phyloP scores from a whole-genome alignment of 306 rosid genomes.

The Lablab purpureus region DNA sequence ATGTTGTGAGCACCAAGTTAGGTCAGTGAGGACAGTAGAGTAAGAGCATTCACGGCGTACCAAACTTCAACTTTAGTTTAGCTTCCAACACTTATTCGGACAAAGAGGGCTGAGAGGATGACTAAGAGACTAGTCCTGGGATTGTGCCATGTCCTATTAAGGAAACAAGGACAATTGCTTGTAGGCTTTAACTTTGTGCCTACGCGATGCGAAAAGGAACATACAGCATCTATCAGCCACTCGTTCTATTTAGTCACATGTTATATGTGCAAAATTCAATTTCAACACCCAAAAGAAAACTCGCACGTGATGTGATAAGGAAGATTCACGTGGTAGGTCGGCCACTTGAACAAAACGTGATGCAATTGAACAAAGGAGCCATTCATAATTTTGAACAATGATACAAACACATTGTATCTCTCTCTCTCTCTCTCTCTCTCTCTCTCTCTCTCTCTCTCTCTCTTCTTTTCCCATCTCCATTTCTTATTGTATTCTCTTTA shows the following conservation, averaged over 20 bases:
- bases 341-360: slow-evolving; percentile 15
- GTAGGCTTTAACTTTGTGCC: slow-evolving; percentile 46
- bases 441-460: no score
- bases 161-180: slow-evolving; percentile 53
- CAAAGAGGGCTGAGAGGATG: slow-evolving; percentile 47
- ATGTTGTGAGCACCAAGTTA: slow-evolving; percentile 46
- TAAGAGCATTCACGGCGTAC: slow-evolving; percentile 47
- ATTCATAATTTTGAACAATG: not conserved
- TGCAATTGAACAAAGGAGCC: not conserved
- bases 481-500: no score
- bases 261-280: slow-evolving; percentile 51
- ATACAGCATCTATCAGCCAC: slow-evolving; percentile 42
- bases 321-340: slow-evolving; percentile 32
- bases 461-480: no score
- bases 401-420: not conserved
- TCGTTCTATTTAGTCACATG: slow-evolving; percentile 64
- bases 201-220: slow-evolving; percentile 26
- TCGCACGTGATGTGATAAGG: slow-evolving; percentile 54
- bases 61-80: slow-evolving; percentile 52
- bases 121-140: slow-evolving; percentile 42
- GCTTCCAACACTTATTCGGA: slow-evolving; percentile 44
- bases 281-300: slow-evolving; percentile 29
- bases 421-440: no score
- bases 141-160: slow-evolving; percentile 50
- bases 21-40: slow-evolving; percentile 52